Conservation (phyloP, 768 basidiomycete species). For the Tubosaeta sp. region DNA sequence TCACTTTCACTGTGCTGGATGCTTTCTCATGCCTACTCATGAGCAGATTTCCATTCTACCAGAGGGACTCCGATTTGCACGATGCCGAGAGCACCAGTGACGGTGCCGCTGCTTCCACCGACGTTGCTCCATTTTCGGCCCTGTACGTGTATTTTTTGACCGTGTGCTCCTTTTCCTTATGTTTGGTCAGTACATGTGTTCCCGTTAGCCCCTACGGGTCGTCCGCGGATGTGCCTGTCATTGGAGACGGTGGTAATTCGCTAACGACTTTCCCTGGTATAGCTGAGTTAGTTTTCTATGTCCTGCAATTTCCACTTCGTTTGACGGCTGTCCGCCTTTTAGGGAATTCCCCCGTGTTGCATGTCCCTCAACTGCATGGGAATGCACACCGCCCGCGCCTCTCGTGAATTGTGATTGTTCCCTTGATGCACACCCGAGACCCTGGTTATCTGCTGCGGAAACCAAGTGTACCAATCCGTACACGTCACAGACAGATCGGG, state of each 20-base stretch:
- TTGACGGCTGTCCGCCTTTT: not conserved
- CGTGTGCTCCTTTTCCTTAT: slow-evolving; percentile 2
- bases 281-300: slow-evolving; percentile 11
- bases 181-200: not conserved
- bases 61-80: not conserved
- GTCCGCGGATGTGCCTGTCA: not conserved
- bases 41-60: not conserved
- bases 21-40: not conserved
- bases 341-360: slow-evolving; percentile 3
- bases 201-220: not conserved
- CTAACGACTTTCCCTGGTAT: not conserved
- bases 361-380: not conserved
- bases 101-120: not conserved
- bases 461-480: not conserved
- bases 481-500: slow-evolving; percentile 1
- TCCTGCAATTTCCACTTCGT: not conserved
- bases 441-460: not conserved
- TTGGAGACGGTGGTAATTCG: not conserved
- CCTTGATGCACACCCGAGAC: not conserved
- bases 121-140: not conserved
- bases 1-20: not conserved
- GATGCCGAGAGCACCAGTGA: not conserved
- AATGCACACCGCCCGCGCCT: not conserved
- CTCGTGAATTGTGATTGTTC: not conserved
- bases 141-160: slow-evolving; percentile 9